Conservation (phyloP, 495 filamentous ascomycete species). For the Daldinia loculata region DNA sequence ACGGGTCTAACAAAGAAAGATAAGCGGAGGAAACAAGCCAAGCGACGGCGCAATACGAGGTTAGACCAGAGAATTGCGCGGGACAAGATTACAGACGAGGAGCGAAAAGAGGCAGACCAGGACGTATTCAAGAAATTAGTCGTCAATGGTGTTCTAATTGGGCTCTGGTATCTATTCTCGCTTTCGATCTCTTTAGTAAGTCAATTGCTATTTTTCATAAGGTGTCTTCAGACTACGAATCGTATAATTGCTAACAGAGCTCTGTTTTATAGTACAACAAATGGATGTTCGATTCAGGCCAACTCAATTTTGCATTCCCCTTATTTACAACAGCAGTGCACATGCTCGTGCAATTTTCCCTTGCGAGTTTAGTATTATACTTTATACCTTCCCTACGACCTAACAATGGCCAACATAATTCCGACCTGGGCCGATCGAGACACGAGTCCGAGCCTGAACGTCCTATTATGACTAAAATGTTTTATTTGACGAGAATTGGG, state of each 20-base stretch:
- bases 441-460: conserved; percentile 67
- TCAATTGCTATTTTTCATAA: conserved; percentile 15
- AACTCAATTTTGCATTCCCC: conserved; percentile 91
- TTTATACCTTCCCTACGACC: conserved; percentile 87
- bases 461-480: conserved; percentile 87
- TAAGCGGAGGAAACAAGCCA: conserved; percentile 68
- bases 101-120: conserved; percentile 73
- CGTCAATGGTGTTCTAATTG: conserved; percentile 79
- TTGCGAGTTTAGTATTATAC: conserved; percentile 81
- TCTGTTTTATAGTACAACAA: conserved; percentile 83
- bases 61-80: conserved; percentile 77
- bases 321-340: conserved; percentile 95
- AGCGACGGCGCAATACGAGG: conserved; percentile 70
- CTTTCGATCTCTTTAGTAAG: conserved; percentile 93
- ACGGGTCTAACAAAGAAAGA: conserved; percentile 81
- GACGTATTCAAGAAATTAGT: conserved; percentile 71
- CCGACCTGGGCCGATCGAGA: conserved; percentile 58
- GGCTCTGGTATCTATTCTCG: conserved; percentile 93
- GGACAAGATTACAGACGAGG: conserved; percentile 65
- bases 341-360: conserved; percentile 93
- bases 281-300: conserved; percentile 95
- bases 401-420: conserved; percentile 52
- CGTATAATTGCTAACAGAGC: conserved; percentile 26
- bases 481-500: conserved; percentile 91
- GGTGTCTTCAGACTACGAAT: background rate